A percentile compares a stretch with the other conserved stretches of the same genome.
These are phyloP conservation scores for Geranium incanum DNA, from an alignment of 441 rosid species.

Conservation along the genomic window DNA sequence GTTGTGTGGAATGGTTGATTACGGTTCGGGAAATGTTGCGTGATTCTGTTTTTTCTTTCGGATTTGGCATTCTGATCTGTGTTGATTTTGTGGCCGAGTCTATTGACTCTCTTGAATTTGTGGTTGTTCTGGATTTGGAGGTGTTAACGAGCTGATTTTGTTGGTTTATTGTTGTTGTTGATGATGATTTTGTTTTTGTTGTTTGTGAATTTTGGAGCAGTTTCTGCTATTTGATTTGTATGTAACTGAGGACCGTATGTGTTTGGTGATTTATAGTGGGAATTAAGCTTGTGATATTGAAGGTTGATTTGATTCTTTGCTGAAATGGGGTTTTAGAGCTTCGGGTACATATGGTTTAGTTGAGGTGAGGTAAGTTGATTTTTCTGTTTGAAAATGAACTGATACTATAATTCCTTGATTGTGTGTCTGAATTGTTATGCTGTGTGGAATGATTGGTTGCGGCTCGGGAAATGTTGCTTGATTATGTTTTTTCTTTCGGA, in stretches of 20 bases:
- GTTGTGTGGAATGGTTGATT: background rate
- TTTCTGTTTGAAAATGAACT: background rate
- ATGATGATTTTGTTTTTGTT: no score
- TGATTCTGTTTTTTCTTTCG: background rate
- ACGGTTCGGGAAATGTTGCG: background rate
- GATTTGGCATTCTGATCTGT: no score
- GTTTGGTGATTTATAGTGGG: background rate
- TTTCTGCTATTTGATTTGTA: background rate
- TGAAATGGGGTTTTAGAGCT: background rate
- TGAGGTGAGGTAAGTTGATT: background rate
- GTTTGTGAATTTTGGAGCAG: no score
- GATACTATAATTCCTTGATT: background rate
- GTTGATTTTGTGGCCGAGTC: no score
- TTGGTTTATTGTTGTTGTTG: no score
- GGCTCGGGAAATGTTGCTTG: no score
- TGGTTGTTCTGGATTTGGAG: no score
- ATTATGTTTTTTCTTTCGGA: no score
- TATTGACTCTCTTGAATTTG: no score
- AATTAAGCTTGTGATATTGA: background rate
- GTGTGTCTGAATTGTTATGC: no score
- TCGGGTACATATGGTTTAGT: background rate
- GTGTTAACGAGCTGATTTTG: no score
- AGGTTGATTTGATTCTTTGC: background rate
- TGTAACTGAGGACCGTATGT: background rate
- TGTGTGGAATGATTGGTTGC: no score